Evolutionary conservation across 1,284 basidiomycete species (phyloP), one percentile per base, ranked within the genome.

Genomic region (Ustilago hordei): DNA sequence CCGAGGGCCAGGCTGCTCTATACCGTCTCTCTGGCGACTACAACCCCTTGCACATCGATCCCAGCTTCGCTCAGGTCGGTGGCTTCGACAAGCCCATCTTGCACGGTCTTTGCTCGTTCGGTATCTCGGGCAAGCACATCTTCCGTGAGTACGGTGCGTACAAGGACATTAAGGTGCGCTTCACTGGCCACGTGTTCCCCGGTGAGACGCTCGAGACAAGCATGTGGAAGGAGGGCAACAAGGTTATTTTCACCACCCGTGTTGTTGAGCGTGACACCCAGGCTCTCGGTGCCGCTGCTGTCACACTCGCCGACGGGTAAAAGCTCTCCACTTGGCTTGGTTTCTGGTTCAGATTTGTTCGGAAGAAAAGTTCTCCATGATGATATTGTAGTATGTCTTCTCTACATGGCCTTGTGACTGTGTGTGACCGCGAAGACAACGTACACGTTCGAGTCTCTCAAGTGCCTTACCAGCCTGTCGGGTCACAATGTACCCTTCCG

Each of bases 181-280:
- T 96, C 86, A 90, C 92, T 0, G 93, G 93, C n/a, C 90, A 93
- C 7, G 94, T 99, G 38, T 95, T 93, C 85, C 96, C 96, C 5
- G 95, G 95, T 11, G 95, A 99, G 88, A 98, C 96, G 66, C 76
- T 84, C 60, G 79, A 80, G 75, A 81, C 80, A n/a, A 77, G 74
- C 65, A 97, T 98, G 95, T 99, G 96, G 96, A 98, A 95, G 86
- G 95, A 98, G 82, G 93, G 92, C 19, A 88, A 90, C 82, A 98
- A 93, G 88, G 92, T 98, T 76, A 91, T 98, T 75, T 99, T 99
- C 87, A 89, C 93, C 95, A 85, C 87, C 69, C 93, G 88, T 85
- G 91, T 92, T 32, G 94, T 94, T 86, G 94, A 95, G 85, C 89
- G 93, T 47, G 89, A 90, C 62, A 87, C 90, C 1, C 87, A 89